Evolutionary conservation across 805 yeast species (phyloP).

Genomic region (Zygosaccharomyces rouxii): DNA sequence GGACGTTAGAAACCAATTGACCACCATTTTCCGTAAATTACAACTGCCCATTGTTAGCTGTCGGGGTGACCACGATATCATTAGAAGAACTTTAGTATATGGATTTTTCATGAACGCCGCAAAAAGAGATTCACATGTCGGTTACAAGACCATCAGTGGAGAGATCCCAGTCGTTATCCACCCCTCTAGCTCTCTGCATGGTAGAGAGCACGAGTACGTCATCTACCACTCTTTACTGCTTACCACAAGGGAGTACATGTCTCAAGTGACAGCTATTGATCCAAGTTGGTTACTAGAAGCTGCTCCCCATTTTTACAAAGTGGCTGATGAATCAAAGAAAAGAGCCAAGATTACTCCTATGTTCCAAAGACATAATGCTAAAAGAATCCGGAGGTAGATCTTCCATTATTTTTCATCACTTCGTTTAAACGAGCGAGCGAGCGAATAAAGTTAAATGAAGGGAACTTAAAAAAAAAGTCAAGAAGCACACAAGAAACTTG

Average conservation of each 20-base stretch:
- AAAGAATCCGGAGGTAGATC: slow-evolving; percentile 54
- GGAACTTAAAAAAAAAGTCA: neutral
- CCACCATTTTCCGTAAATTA: slow-evolving; percentile 49
- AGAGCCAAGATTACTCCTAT: slow-evolving; percentile 70
- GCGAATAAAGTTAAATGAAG: neutral
- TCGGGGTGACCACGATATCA: slow-evolving; percentile 50
- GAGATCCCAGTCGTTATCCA: slow-evolving; percentile 75
- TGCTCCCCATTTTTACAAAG: slow-evolving; percentile 72
- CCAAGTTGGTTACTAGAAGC: slow-evolving; percentile 69
- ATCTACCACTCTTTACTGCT: slow-evolving; percentile 75
- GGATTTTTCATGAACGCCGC: slow-evolving; percentile 68
- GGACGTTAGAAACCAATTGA: slow-evolving; percentile 74
- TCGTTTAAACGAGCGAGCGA: neutral
- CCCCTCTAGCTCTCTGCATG: slow-evolving; percentile 75
- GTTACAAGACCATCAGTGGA: slow-evolving; percentile 65
- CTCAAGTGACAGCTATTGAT: slow-evolving; percentile 76
- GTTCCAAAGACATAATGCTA: slow-evolving; percentile 54
- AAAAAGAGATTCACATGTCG: slow-evolving; percentile 66
- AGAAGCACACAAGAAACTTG: neutral
- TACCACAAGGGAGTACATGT: slow-evolving; percentile 89
- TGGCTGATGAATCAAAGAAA: slow-evolving; percentile 53
- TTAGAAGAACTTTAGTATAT: slow-evolving; percentile 59
- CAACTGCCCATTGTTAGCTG: slow-evolving; percentile 46
- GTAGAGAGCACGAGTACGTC: slow-evolving; percentile 66
- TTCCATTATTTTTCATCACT: neutral